A percentile compares a stretch with the other conserved stretches of the same genome.
phyloP scores from a whole-genome alignment of 2,329 filamentous ascomycete genomes.

The Penicillium fuscoglaucum region DNA sequence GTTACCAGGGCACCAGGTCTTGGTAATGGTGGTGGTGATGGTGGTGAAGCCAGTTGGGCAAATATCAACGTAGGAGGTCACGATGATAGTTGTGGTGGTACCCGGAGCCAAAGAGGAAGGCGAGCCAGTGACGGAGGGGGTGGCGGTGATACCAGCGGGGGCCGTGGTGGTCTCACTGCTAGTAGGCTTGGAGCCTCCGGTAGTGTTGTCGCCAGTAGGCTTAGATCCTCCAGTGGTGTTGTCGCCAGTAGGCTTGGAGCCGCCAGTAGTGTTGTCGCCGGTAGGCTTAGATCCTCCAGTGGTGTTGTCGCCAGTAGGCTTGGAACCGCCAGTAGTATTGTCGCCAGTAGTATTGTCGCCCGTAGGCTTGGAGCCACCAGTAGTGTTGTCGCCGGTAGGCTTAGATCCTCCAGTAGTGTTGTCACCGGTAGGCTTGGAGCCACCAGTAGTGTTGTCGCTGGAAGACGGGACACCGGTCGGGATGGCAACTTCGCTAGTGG shows the following conservation, averaged over 20 bases:
- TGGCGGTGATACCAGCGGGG: conserved; percentile 9
- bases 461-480: background rate
- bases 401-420: no score
- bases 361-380: no score
- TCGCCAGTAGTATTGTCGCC: no score
- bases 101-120: conserved; percentile 21
- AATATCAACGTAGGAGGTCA: conserved; percentile 45
- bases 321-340: background rate
- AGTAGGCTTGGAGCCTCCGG: conserved; percentile 3
- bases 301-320: background rate
- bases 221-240: background rate
- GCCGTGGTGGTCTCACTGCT: conserved; percentile 11
- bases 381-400: no score
- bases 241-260: background rate
- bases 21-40: conserved; percentile 41
- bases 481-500: background rate
- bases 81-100: conserved; percentile 40
- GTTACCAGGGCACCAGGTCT: conserved; percentile 39
- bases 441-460: background rate
- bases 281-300: conserved; percentile 1
- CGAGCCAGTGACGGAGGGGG: conserved; percentile 16
- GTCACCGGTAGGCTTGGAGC: no score
- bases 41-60: conserved; percentile 47
- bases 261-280: background rate
- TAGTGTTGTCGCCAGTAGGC: background rate